These are phyloP conservation scores for Candida montana DNA, from an alignment of 805 yeast genomes.

Conservation along the genomic window DNA sequence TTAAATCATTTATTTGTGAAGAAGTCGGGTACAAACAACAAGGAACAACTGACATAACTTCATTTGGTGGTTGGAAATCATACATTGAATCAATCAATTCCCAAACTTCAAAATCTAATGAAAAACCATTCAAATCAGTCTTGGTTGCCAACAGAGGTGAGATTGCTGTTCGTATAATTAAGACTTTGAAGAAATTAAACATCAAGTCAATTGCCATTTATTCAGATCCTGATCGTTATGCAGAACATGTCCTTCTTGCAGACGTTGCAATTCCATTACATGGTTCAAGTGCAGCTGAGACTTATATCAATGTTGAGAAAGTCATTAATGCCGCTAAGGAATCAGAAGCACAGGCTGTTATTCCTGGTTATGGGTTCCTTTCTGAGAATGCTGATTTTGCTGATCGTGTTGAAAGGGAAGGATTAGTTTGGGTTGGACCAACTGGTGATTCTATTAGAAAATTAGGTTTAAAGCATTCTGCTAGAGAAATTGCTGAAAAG, in stretches of 20 bases:
- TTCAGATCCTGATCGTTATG: conserved; percentile 84
- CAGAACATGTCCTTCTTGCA: conserved; percentile 80
- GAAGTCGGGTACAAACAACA: conserved; percentile 71
- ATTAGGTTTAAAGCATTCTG: conserved; percentile 93
- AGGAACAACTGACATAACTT: conserved; percentile 78
- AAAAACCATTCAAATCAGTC: conserved; percentile 73
- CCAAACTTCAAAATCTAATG: conserved; percentile 16
- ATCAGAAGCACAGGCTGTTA: conserved; percentile 87
- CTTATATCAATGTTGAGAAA: conserved; percentile 82
- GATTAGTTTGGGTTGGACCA: conserved; percentile 94
- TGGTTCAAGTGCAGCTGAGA: conserved; percentile 85
- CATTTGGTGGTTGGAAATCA: conserved; percentile 81
- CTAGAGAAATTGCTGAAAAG: conserved; percentile 83
- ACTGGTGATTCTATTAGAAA: conserved; percentile 87
- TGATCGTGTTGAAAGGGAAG: conserved; percentile 76
- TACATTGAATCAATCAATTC: conserved; percentile 41
- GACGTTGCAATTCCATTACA: conserved; percentile 76
- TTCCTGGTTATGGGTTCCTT: conserved; percentile 96
- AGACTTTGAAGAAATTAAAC: conserved; percentile 74
- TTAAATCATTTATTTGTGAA: conserved; percentile 93
- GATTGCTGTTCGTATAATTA: conserved; percentile 91
- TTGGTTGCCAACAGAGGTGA: conserved; percentile 97
- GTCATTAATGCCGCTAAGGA: conserved; percentile 80
- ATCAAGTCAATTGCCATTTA: conserved; percentile 83
- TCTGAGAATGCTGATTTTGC: conserved; percentile 97